These are phyloP conservation scores for Rubroboletus satanas DNA, from an alignment of 768 basidiomycete species.

Conservation along the genomic window DNA sequence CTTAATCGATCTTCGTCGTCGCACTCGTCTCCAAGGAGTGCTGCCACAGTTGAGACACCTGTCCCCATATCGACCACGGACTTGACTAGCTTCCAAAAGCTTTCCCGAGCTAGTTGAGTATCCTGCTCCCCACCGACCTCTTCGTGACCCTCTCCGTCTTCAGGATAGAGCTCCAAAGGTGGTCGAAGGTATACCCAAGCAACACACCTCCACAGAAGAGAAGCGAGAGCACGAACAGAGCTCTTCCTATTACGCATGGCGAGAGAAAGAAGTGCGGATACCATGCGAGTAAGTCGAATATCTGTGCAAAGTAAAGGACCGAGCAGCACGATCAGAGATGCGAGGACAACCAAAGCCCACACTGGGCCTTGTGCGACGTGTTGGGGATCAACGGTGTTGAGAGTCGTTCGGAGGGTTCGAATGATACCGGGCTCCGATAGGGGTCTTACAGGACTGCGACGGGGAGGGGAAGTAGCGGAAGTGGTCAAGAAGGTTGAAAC, in stretches of 20 bases:
- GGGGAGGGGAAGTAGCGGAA: slow-evolving; percentile 32
- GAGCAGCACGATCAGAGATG: slow-evolving; percentile 62
- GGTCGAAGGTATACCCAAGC: slow-evolving; percentile 67
- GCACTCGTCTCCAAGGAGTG: slow-evolving; percentile 42
- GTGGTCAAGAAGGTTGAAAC: slow-evolving; percentile 49
- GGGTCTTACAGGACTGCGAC: slow-evolving; percentile 35
- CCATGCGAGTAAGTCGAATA: slow-evolving; percentile 39
- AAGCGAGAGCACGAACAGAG: slow-evolving; percentile 57
- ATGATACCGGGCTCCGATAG: slow-evolving; percentile 50
- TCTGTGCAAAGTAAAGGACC: slow-evolving; percentile 51
- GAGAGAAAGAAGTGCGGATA: slow-evolving; percentile 49
- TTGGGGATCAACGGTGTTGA: slow-evolving; percentile 49
- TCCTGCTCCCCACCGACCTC: slow-evolving; percentile 24
- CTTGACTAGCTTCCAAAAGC: slow-evolving; percentile 47
- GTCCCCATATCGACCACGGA: slow-evolving; percentile 56
- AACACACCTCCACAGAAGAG: slow-evolving; percentile 62
- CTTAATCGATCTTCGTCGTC: slow-evolving; percentile 41
- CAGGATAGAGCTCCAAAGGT: slow-evolving; percentile 25
- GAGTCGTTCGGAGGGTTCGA: slow-evolving; percentile 63
- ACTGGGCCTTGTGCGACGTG: slow-evolving; percentile 73
- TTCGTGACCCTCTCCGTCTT: slow-evolving; percentile 23
- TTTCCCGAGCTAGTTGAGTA: slow-evolving; percentile 28
- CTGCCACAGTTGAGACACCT: slow-evolving; percentile 54
- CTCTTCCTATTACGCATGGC: slow-evolving; percentile 62
- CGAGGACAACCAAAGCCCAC: slow-evolving; percentile 70